Conservation (phyloP, 768 basidiomycete genomes). For the Leccinum obscurum region DNA sequence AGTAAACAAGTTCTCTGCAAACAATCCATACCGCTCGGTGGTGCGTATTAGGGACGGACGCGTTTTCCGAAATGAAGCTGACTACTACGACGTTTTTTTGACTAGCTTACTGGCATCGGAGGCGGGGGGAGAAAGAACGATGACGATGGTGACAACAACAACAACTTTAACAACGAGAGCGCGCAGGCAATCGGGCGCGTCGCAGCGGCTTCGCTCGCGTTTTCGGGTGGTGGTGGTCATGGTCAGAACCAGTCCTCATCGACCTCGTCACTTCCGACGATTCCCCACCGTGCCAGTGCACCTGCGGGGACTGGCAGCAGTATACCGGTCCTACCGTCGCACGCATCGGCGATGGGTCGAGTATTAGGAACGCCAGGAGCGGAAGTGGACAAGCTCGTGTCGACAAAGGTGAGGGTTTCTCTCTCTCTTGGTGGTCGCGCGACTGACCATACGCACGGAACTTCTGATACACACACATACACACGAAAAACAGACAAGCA, state of each 20-base stretch:
- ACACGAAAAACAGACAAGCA: conserved; percentile 15
- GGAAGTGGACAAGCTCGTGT: conserved; percentile 29
- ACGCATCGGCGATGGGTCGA: no score
- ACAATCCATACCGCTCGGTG: conserved; percentile 30
- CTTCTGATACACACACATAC: background rate
- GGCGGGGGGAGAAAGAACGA: background rate
- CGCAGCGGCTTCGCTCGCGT: conserved; percentile 54
- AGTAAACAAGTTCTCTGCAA: conserved; percentile 23
- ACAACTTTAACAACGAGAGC: background rate
- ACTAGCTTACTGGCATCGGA: background rate
- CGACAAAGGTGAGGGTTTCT: conserved; percentile 24
- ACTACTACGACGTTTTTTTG: background rate
- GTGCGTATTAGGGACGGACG: conserved; percentile 26
- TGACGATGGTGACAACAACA: background rate
- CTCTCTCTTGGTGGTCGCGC: no score
- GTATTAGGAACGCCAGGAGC: conserved; percentile 10
- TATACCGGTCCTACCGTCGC: no score
- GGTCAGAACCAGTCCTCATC: background rate
- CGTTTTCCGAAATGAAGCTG: no score
- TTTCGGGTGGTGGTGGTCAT: conserved; percentile 23
- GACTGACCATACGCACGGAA: background rate
- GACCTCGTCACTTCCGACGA: background rate
- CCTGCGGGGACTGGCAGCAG: background rate
- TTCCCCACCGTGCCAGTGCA: no score
- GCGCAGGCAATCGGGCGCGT: conserved; percentile 42